Evolutionary conservation across 176 grass and related monocot species (phyloP).

Genomic region (Ampelocalamus luodianensis): DNA sequence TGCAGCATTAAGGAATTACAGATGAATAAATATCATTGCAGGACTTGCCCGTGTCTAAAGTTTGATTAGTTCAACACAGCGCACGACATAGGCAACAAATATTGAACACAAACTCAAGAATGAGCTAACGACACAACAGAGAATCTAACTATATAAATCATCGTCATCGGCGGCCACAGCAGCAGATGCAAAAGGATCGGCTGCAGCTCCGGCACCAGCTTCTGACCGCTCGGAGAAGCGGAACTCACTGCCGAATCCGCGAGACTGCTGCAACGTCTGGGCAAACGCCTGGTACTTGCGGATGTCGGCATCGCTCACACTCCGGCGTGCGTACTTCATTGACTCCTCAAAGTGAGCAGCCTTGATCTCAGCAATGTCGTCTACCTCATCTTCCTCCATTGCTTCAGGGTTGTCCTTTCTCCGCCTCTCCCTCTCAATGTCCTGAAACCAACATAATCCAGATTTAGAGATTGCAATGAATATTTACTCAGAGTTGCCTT

Average conservation of each 20-base stretch:
- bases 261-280: constrained; percentile 80
- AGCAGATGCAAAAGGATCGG: constrained; percentile 58
- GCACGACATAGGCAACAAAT: constrained; percentile 17
- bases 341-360: constrained; percentile 83
- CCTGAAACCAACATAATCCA: constrained; percentile 40
- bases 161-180: constrained; percentile 59
- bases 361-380: constrained; percentile 72
- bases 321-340: constrained; percentile 78
- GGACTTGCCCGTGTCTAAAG: constrained; percentile 29
- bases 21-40: constrained; percentile 48
- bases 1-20: too few relatives aligned
- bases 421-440: constrained; percentile 74
- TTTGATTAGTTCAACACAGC: constrained; percentile 41
- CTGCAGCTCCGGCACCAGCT: constrained; percentile 6
- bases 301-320: constrained; percentile 77
- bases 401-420: constrained; percentile 73
- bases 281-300: constrained; percentile 84
- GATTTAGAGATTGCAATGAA: not conserved
- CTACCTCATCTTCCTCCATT: constrained; percentile 74
- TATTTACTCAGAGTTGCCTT: not conserved
- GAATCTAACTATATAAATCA: constrained; percentile 72
- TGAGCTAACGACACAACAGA: not conserved
- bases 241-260: constrained; percentile 81
- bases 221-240: constrained; percentile 63
- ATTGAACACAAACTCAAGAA: constrained; percentile 24